These are phyloP conservation scores for Colletotrichum godetiae DNA, from an alignment of 2,329 filamentous ascomycete species.

Conservation along the genomic window DNA sequence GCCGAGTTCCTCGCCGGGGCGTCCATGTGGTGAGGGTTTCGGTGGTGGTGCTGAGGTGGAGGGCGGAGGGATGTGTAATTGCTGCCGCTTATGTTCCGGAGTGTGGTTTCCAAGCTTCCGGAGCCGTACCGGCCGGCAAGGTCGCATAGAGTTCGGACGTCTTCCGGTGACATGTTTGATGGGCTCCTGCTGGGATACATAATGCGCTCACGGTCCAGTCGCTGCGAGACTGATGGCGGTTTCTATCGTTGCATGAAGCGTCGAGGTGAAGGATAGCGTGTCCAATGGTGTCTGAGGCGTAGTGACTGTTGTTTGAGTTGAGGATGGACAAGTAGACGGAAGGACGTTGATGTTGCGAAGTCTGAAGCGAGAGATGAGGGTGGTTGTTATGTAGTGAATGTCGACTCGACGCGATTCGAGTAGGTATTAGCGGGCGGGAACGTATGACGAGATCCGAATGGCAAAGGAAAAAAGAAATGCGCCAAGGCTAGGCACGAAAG, in stretches of 20 bases:
- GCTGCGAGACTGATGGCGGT: not conserved
- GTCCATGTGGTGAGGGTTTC: not conserved
- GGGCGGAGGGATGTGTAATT: not conserved
- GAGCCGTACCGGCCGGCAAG: slow-evolving; percentile 29
- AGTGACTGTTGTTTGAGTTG: not conserved
- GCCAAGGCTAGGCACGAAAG: not conserved
- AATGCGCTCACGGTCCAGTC: not conserved
- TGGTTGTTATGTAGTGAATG: slow-evolving; percentile 20
- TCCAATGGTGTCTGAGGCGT: not conserved
- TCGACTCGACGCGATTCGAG: not conserved
- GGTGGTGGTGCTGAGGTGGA: not conserved
- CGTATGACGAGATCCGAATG: not conserved
- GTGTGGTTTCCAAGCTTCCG: slow-evolving; percentile 5
- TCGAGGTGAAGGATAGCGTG: not conserved
- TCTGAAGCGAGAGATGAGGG: not conserved
- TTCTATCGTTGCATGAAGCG: slow-evolving; percentile 1
- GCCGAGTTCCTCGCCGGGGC: slow-evolving; percentile 43
- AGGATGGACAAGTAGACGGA: not conserved
- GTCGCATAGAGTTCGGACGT: slow-evolving; percentile 6
- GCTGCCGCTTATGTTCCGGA: slow-evolving; percentile 14
- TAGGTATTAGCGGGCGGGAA: not conserved
- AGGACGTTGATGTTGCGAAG: not conserved
- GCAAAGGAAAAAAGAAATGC: not conserved
- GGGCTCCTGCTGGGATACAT: slow-evolving; percentile 6
- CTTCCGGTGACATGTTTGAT: slow-evolving; percentile 19